These are phyloP conservation scores for Nigrospora sphaerica DNA, from an alignment of 2,329 filamentous ascomycete genomes.

Conservation along the genomic window DNA sequence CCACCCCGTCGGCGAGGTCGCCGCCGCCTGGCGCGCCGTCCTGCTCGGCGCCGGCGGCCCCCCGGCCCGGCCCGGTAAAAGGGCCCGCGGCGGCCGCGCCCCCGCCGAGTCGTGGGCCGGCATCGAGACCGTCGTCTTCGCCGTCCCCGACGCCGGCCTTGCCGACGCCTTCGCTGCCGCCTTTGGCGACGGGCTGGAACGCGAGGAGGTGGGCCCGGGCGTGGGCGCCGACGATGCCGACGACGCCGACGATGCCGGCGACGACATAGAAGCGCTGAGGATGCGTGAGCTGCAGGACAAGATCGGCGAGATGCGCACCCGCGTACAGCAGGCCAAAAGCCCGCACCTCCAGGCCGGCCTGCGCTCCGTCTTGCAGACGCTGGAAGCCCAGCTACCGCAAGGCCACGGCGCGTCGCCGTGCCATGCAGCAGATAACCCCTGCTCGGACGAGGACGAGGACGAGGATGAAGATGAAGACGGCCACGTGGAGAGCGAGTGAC, in stretches of 20 bases:
- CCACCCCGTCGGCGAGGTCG: conserved; percentile 53
- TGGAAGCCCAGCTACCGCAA: not conserved
- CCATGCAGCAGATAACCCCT: no score
- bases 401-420: no score
- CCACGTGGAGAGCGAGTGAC: no score
- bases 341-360: conserved; percentile 20
- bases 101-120: conserved; percentile 29
- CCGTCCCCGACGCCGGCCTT: conserved; percentile 45
- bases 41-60: conserved; percentile 21
- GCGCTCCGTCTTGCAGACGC: not conserved
- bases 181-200: conserved; percentile 33
- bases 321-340: conserved; percentile 13
- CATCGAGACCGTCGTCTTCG: conserved; percentile 50
- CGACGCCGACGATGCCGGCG: conserved; percentile 8
- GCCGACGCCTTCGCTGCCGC: conserved; percentile 41
- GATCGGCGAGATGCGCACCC: conserved; percentile 18
- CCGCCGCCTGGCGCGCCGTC: conserved; percentile 43
- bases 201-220: conserved; percentile 16
- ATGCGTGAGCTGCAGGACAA: conserved; percentile 18
- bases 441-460: no score
- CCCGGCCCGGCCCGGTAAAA: conserved; percentile 1
- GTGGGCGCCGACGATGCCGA: conserved; percentile 9
- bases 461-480: no score
- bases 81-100: conserved; percentile 11
- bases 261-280: conserved; percentile 5